Base-by-base conservation (phyloP, 192 early-diverging fungal species). In the Phycomyces blakesleeanus region DNA sequence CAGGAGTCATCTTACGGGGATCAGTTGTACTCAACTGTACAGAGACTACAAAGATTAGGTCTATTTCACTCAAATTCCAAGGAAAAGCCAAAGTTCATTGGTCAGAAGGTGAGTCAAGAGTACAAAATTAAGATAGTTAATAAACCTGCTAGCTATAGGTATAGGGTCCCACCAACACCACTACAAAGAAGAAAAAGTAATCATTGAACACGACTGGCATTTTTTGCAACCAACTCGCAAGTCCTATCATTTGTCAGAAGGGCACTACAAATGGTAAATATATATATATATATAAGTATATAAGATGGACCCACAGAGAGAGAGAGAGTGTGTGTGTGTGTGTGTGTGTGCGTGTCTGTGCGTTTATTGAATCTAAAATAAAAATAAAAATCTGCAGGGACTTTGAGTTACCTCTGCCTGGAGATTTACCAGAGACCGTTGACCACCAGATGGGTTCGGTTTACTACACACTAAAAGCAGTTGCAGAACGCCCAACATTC, bases 341-440 rank as follows among this genome's bases (percentile, higher is more conserved):
- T n/a, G n/a, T n/a, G n/a, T n/a, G n/a, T n/a, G n/a, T n/a, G n/a
- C n/a, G n/a, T n/a, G n/a, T n/a, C n/a, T n/a, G n/a, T n/a, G n/a
- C n/a, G n/a, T n/a, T n/a, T n/a, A n/a, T n/a, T n/a, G n/a, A n/a
- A n/a, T n/a, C n/a, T n/a, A n/a, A n/a, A n/a, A n/a, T n/a, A n/a
- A n/a, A n/a, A n/a, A n/a, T 59, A 18, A 25, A 18, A 11, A 25
- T 42, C 21, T 24, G 27, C 27, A 73, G 71, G 71, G 60, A 66
- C 51, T 88, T 88, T 63, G 85, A 86, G 51, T 25, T 86, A 39
- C 65, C 78, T 11, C 22, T 88, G 7, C 78, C 81, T 3, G 86
- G 86, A 7, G 74, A 83, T 63, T 73, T 86, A 55, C 85, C 86
- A 8, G 86, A 88, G 63, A 81, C 83, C 0, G 64, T 85, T 10